A percentile compares a stretch with the other conserved stretches of the same genome.
Evolutionary conservation across 2,329 filamentous ascomycete genomes (phyloP).

Genomic region (Pyrenochaeta sp.): DNA sequence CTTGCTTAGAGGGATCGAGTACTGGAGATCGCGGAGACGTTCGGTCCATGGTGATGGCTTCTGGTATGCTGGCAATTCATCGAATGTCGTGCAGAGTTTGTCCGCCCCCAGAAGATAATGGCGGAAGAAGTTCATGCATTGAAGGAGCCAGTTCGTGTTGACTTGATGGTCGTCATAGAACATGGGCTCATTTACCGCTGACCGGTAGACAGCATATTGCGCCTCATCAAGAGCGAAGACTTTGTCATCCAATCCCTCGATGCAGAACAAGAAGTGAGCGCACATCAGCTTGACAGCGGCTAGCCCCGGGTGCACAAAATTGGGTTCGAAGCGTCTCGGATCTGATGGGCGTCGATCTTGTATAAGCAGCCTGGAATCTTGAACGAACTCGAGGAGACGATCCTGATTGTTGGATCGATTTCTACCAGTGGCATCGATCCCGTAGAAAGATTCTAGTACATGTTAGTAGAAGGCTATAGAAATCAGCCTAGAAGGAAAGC

Average conservation of each 20-base stretch:
- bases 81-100: slow-evolving; percentile 47
- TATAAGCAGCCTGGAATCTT: slow-evolving; percentile 35
- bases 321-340: slow-evolving; percentile 5
- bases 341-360: slow-evolving; percentile 29
- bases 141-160: slow-evolving; percentile 56
- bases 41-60: slow-evolving; percentile 55
- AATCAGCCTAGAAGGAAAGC: slow-evolving; percentile 14
- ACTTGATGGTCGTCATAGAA: slow-evolving; percentile 52
- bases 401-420: slow-evolving; percentile 45
- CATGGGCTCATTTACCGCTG: slow-evolving; percentile 44
- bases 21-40: slow-evolving; percentile 44
- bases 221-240: slow-evolving; percentile 53
- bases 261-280: slow-evolving; percentile 39
- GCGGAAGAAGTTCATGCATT: slow-evolving; percentile 62
- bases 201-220: slow-evolving; percentile 55
- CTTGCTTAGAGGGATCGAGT: slow-evolving; percentile 46
- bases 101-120: slow-evolving; percentile 54
- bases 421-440: slow-evolving; percentile 23
- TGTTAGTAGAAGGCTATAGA: not conserved
- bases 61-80: slow-evolving; percentile 44
- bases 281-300: slow-evolving; percentile 44
- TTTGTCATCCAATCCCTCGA: slow-evolving; percentile 17
- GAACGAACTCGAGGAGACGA: slow-evolving; percentile 40
- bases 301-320: slow-evolving; percentile 20
- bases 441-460: slow-evolving; percentile 40